phyloP scores from a whole-genome alignment of 352 stramenopile species.

The Globisporangium sylvaticum region DNA sequence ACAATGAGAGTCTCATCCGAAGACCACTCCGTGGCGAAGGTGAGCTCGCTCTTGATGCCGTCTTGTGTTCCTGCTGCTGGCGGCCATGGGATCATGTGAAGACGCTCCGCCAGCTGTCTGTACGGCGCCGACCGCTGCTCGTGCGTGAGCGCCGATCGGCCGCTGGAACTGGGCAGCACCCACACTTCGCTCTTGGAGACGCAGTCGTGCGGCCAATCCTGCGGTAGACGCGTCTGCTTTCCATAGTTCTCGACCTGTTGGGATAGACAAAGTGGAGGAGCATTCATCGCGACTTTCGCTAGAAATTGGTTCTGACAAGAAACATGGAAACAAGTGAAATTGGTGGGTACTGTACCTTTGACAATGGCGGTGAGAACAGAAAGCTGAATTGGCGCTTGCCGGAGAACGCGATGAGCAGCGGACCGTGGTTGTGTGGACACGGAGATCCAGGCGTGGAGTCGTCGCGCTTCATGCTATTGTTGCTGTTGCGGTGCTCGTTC shows the following conservation, averaged over 20 bases:
- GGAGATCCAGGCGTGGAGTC: not conserved
- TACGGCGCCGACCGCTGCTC: slow-evolving; percentile 66
- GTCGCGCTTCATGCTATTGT: not conserved
- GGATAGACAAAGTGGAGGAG: not conserved
- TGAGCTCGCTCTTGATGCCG: not conserved
- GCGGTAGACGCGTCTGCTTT: slow-evolving; percentile 51
- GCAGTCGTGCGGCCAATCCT: slow-evolving; percentile 64
- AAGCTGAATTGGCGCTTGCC: slow-evolving; percentile 86
- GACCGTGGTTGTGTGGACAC: slow-evolving; percentile 46
- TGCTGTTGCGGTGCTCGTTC: slow-evolving; percentile 24
- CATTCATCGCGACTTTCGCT: not conserved
- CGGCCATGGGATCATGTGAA: slow-evolving; percentile 59
- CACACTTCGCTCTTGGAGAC: slow-evolving; percentile 64
- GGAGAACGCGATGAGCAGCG: slow-evolving; percentile 79
- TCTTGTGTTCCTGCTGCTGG: not conserved
- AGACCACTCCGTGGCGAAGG: too few species aligned
- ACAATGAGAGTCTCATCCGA: too few species aligned
- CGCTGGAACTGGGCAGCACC: slow-evolving; percentile 83
- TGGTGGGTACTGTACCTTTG: slow-evolving; percentile 28
- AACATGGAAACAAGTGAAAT: not conserved
- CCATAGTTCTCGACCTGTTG: slow-evolving; percentile 50
- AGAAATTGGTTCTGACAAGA: not conserved
- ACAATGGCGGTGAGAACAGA: slow-evolving; percentile 68
- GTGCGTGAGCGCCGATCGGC: slow-evolving; percentile 77
- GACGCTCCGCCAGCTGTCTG: slow-evolving; percentile 52